A percentile compares a stretch with the other conserved stretches of the same genome.
Evolutionary conservation across 306 rosid genomes (phyloP).

Genomic region (Rosa chinensis): DNA sequence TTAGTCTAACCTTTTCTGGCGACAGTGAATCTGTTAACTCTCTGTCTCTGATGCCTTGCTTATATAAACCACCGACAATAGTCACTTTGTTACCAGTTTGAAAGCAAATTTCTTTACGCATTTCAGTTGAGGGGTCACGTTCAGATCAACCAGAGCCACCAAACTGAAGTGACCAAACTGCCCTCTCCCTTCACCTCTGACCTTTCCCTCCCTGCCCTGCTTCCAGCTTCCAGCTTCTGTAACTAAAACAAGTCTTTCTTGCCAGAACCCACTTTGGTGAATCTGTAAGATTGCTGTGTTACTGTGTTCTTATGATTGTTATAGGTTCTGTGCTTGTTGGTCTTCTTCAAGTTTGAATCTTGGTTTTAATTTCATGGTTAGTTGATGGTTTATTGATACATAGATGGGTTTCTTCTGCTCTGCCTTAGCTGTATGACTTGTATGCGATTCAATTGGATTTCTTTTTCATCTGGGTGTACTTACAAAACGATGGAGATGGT

Average conservation of each 20-base stretch:
- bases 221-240: background rate
- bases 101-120: background rate
- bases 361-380: conserved; percentile 13
- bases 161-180: background rate
- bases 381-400: conserved; percentile 14
- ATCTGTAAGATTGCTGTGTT: conserved; percentile 17
- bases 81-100: background rate
- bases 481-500: conserved; percentile 43
- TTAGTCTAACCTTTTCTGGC: background rate
- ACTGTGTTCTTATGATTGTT: conserved; percentile 8
- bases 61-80: conserved; percentile 16
- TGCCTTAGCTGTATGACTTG: conserved; percentile 8
- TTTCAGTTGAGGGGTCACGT: conserved; percentile 35
- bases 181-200: conserved; percentile 8
- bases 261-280: conserved; percentile 6
- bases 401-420: background rate
- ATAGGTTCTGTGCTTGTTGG: conserved; percentile 9
- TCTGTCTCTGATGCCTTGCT: background rate
- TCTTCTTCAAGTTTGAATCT: conserved; percentile 10
- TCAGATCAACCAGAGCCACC: conserved; percentile 29
- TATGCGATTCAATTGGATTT: conserved; percentile 20
- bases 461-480: conserved; percentile 37
- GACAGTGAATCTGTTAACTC: background rate
- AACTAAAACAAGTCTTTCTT: background rate
- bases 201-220: background rate